Evolutionary conservation across 306 rosid genomes (phyloP).

Genomic region (Macrotyloma uniflorum): DNA sequence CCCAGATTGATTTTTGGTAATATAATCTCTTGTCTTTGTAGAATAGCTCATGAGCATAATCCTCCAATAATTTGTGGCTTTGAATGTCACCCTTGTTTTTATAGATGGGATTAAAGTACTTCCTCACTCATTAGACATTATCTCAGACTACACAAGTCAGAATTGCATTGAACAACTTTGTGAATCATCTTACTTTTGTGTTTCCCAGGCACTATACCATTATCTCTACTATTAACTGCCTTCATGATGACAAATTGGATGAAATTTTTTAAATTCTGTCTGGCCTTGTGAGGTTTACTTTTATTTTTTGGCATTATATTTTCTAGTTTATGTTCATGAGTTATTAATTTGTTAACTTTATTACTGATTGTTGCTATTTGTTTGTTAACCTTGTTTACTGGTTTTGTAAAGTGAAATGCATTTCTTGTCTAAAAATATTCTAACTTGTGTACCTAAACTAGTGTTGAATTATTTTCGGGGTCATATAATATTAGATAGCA

Average conservation of each 20-base stretch:
- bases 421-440: background rate
- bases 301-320: conserved; percentile 6
- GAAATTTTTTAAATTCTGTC: background rate
- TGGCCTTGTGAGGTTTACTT: background rate
- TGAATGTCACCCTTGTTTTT: no score
- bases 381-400: background rate
- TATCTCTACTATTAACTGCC: background rate
- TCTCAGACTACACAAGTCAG: background rate
- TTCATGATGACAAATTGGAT: background rate
- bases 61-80: no score
- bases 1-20: no score
- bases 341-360: conserved; percentile 1
- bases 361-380: background rate
- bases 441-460: background rate
- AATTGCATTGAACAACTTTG: background rate
- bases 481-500: background rate
- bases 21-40: no score
- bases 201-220: background rate
- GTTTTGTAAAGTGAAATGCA: background rate
- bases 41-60: no score
- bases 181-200: background rate
- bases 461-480: conserved; percentile 14
- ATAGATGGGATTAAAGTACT: background rate
- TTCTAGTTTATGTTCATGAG: background rate
- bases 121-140: background rate